These are phyloP conservation scores for Sambucus nigra DNA, from an alignment of 129 eudicot genomes.

Conservation along the genomic window DNA sequence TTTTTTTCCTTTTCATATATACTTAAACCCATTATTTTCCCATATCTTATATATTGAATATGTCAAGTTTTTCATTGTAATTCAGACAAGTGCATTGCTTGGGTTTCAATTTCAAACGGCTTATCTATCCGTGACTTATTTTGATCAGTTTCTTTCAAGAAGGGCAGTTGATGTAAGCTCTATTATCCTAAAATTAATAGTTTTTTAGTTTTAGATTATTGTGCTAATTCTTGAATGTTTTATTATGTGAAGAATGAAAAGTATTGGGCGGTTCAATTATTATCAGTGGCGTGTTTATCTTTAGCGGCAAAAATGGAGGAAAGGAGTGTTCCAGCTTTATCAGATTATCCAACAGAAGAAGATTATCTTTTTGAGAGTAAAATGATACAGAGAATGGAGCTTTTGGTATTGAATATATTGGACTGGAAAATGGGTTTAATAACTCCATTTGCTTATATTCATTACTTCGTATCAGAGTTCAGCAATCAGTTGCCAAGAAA, in stretches of 20 bases:
- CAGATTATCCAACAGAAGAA: conserved; percentile 18
- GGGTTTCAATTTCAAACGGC: conserved; percentile 44
- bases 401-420: conserved; percentile 40
- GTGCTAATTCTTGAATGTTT: background rate
- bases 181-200: too few relatives aligned
- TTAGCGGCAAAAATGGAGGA: conserved; percentile 71
- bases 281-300: conserved; percentile 56
- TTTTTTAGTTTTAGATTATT: too few relatives aligned
- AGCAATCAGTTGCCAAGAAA: conserved; percentile 1
- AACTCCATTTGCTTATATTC: conserved; percentile 49
- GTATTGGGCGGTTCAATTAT: conserved; percentile 42
- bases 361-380: conserved; percentile 19
- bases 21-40: background rate
- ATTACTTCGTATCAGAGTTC: conserved; percentile 31
- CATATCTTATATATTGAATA: background rate
- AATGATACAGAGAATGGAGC: conserved; percentile 58
- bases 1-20: background rate
- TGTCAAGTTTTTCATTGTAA: background rate
- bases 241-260: conserved; percentile 47
- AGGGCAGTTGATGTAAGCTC: conserved; percentile 34
- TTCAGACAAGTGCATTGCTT: conserved; percentile 36
- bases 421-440: conserved; percentile 53
- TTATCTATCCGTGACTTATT: conserved; percentile 45
- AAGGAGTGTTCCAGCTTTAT: conserved; percentile 14
- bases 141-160: conserved; percentile 54